Percentiles rank a stretch among this genome's conserved stretches.
Conservation (phyloP, 1,139 yeast species). For the Nakaseomyces sp. region DNA sequence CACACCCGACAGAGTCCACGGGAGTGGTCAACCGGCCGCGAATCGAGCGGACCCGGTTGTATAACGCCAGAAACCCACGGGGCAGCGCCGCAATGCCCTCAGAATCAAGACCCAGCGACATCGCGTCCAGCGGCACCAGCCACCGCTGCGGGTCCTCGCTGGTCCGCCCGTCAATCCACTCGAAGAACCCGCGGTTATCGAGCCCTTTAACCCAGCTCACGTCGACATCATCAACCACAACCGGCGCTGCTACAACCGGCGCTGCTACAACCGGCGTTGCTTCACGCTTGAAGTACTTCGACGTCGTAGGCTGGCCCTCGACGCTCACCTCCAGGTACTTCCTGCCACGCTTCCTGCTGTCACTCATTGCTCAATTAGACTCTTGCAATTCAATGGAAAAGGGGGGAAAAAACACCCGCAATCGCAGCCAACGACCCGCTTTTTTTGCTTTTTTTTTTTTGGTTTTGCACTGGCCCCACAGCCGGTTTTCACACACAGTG, state of each 20-base stretch:
- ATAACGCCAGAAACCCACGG: conserved; percentile 45
- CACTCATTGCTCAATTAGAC: too few relatives aligned
- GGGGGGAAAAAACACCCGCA: too few relatives aligned
- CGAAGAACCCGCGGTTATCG: conserved; percentile 22
- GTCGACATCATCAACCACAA: conserved; percentile 12
- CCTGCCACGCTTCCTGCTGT: conserved; percentile 7
- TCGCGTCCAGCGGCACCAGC: conserved; percentile 15
- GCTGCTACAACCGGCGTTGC: neutral
- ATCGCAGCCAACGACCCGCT: neutral
- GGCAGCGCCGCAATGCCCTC: conserved; percentile 30
- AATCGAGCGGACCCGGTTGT: conserved; percentile 57
- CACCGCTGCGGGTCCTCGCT: conserved; percentile 22
- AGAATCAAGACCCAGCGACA: conserved; percentile 3
- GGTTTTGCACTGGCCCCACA: too few relatives aligned
- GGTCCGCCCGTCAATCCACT: conserved; percentile 20
- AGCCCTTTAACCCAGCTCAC: conserved; percentile 24
- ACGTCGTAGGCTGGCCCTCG: conserved; percentile 7
- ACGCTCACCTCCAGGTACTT: conserved; percentile 12
- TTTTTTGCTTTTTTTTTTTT: neutral
- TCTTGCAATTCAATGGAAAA: too few relatives aligned
- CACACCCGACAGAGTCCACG: conserved; percentile 86
- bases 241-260: neutral
- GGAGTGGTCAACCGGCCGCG: conserved; percentile 60
- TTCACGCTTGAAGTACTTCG: conserved; percentile 19
- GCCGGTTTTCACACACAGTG: too few relatives aligned